Conservation (phyloP, 331 rosid genomes). For the Telfairia occidentalis region DNA sequence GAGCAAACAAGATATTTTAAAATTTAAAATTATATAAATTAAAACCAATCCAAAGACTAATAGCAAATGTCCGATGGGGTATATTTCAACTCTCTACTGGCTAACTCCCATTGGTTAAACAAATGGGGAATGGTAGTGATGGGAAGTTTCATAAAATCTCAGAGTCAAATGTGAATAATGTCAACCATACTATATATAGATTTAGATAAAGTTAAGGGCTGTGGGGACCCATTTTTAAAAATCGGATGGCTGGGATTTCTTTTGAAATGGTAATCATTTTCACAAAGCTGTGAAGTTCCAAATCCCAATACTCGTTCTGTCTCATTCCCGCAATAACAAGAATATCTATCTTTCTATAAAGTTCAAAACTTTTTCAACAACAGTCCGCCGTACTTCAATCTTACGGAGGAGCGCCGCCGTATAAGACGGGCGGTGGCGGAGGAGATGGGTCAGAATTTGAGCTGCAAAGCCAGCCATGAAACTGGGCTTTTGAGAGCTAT, state of each 20-base stretch:
- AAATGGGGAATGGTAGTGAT: background rate
- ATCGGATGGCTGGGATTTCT: background rate
- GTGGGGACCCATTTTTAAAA: background rate
- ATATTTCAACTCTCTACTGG: too few species aligned
- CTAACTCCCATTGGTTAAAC: too few species aligned
- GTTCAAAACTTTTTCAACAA: background rate
- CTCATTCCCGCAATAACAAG: too few species aligned
- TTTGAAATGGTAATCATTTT: too few species aligned
- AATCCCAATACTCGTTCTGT: background rate
- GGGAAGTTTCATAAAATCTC: background rate
- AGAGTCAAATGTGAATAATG: background rate
- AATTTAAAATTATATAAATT: too few species aligned
- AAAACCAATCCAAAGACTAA: background rate
- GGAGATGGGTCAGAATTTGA: constrained; percentile 67
- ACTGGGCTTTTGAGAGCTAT: constrained; percentile 67
- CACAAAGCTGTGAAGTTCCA: background rate
- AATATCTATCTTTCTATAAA: background rate
- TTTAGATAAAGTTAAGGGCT: background rate
- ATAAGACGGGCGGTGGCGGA: background rate
- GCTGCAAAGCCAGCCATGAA: constrained; percentile 50
- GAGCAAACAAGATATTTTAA: too few species aligned
- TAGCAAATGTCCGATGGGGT: too few species aligned
- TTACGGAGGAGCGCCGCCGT: background rate
- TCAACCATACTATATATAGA: background rate
- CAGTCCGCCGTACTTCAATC: background rate